phyloP scores from a whole-genome alignment of 371 early-diverging fungal genomes.

The Mucor plumbeus region DNA sequence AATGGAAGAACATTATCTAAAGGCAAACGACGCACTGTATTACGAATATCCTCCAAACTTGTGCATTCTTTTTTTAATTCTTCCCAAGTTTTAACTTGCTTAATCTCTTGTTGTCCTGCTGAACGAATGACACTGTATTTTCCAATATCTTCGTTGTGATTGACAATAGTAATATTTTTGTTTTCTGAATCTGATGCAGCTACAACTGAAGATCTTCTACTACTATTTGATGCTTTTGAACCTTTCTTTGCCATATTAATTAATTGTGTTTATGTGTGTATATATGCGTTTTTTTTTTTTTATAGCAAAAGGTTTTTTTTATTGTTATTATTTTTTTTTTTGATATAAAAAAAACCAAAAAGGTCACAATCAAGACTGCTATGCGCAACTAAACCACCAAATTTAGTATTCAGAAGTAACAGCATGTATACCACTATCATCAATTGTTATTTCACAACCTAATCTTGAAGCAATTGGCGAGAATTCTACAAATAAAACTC shows the following conservation, averaged over 20 bases:
- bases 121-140: slow-evolving; percentile 28
- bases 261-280: not conserved
- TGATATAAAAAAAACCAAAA: not conserved
- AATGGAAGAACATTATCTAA: slow-evolving; percentile 28
- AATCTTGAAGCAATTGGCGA: slow-evolving; percentile 35
- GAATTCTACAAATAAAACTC: slow-evolving; percentile 51
- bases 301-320: not conserved
- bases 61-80: slow-evolving; percentile 26
- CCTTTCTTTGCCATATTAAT: slow-evolving; percentile 22
- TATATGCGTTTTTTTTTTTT: not conserved
- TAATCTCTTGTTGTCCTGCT: not conserved
- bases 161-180: slow-evolving; percentile 10
- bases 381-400: not conserved
- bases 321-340: slow-evolving; percentile 8
- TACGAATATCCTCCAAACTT: slow-evolving; percentile 27
- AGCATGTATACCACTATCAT: slow-evolving; percentile 34
- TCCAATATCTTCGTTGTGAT: slow-evolving; percentile 23
- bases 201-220: slow-evolving; percentile 20
- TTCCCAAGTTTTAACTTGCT: slow-evolving; percentile 15
- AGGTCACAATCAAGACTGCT: slow-evolving; percentile 14
- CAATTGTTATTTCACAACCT: slow-evolving; percentile 45
- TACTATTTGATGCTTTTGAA: slow-evolving; percentile 3
- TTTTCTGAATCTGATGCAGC: not conserved
- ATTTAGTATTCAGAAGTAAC: not conserved
- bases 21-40: slow-evolving; percentile 25